phyloP scores from a whole-genome alignment of 495 filamentous ascomycete species.

The Neurospora sp. region DNA sequence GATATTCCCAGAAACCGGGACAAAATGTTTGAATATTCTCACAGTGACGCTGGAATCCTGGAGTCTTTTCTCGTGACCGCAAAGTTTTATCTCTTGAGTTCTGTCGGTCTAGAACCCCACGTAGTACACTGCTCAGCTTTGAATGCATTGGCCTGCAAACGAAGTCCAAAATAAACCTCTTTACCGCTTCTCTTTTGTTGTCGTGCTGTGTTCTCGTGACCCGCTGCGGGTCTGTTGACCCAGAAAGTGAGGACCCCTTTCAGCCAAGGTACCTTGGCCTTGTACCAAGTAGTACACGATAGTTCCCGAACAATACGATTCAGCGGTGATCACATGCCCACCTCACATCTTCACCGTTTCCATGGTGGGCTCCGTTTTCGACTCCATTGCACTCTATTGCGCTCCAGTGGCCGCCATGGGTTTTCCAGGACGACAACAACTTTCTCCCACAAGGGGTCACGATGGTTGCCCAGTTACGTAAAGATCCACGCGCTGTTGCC shows the following conservation, averaged over 20 bases:
- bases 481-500: constrained; percentile 7
- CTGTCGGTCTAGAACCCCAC: background rate
- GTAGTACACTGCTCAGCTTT: background rate
- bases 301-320: constrained; percentile 9
- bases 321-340: constrained; percentile 15
- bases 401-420: background rate
- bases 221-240: background rate
- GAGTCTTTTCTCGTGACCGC: background rate
- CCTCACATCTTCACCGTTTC: background rate
- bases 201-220: constrained; percentile 8
- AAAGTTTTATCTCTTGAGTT: background rate
- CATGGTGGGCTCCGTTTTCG: background rate
- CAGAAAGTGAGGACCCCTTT: background rate
- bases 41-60: background rate
- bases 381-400: background rate
- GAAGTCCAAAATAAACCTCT: background rate
- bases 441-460: constrained; percentile 9
- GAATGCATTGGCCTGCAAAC: background rate
- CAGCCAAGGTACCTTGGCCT: background rate
- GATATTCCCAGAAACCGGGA: background rate
- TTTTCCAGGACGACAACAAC: background rate
- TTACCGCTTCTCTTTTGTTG: constrained; percentile 10
- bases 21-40: background rate
- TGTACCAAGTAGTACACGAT: background rate
- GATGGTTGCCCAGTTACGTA: constrained; percentile 18